phyloP scores from a whole-genome alignment of 495 filamentous ascomycete species.

The Massariosphaeria phaeospora region DNA sequence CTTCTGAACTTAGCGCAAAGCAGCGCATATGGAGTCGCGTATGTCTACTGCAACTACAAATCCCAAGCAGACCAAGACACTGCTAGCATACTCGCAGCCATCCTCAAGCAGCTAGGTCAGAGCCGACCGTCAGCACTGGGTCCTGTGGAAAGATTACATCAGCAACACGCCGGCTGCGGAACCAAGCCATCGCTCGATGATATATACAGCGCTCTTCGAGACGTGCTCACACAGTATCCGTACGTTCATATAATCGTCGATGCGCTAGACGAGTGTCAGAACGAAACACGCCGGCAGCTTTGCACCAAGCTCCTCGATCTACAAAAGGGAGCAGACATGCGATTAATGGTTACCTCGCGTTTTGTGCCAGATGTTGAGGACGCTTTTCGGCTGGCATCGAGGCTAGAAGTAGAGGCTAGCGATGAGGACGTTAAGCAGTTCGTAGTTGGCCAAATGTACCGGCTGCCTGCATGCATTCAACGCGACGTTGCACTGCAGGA shows the following conservation, averaged over 20 bases:
- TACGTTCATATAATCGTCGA: constrained; percentile 45
- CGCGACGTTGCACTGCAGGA: constrained; percentile 4
- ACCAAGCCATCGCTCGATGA: constrained; percentile 9
- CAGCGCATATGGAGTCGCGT: constrained; percentile 35
- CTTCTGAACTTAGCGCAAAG: not conserved
- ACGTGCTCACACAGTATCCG: constrained; percentile 29
- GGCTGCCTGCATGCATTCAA: constrained; percentile 19
- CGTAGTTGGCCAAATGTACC: constrained; percentile 10
- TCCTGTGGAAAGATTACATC: not conserved
- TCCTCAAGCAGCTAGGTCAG: constrained; percentile 43
- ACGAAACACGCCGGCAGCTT: constrained; percentile 21
- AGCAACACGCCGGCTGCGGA: not conserved
- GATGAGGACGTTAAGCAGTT: constrained; percentile 23
- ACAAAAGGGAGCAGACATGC: constrained; percentile 28
- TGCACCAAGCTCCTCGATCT: constrained; percentile 37
- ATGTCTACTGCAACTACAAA: constrained; percentile 44
- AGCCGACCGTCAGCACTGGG: constrained; percentile 24
- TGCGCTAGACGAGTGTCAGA: constrained; percentile 45
- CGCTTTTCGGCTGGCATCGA: constrained; percentile 3
- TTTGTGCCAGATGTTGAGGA: constrained; percentile 21
- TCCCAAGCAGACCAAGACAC: constrained; percentile 37
- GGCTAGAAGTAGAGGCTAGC: constrained; percentile 28
- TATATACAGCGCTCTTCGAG: constrained; percentile 29
- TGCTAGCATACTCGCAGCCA: constrained; percentile 35
- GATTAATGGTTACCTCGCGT: constrained; percentile 31